Percentiles rank a stretch among this genome's conserved stretches.
phyloP scores from a whole-genome alignment of 192 early-diverging fungal species.

The Podila verticillata region DNA sequence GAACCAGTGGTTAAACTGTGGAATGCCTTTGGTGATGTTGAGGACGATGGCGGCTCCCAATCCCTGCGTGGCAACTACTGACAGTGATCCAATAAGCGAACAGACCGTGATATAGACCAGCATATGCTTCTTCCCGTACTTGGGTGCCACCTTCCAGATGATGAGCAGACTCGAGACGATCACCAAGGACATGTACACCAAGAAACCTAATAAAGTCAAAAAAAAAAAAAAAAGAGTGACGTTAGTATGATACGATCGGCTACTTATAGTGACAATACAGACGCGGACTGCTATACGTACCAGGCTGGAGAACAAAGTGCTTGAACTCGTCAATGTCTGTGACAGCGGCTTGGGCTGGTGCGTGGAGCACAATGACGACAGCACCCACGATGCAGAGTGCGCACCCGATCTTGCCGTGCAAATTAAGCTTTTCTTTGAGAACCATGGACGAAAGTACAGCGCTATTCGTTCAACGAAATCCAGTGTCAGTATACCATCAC shows the following conservation, averaged over 20 bases:
- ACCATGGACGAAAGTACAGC: slow-evolving; percentile 70
- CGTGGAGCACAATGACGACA: slow-evolving; percentile 59
- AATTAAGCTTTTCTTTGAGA: slow-evolving; percentile 70
- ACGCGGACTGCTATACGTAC: slow-evolving; percentile 34
- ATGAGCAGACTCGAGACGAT: slow-evolving; percentile 51
- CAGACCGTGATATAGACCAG: slow-evolving; percentile 60
- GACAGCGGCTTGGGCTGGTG: slow-evolving; percentile 72
- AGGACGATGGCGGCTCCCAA: slow-evolving; percentile 73
- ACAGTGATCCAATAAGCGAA: slow-evolving; percentile 70
- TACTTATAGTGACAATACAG: not conserved
- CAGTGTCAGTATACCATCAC: not conserved
- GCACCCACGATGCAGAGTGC: slow-evolving; percentile 72
- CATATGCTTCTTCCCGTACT: slow-evolving; percentile 66
- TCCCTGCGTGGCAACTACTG: slow-evolving; percentile 75
- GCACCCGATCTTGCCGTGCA: slow-evolving; percentile 73
- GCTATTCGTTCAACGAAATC: slow-evolving; percentile 20
- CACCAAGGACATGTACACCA: slow-evolving; percentile 61
- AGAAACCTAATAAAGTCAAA: slow-evolving; percentile 55
- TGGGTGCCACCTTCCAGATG: slow-evolving; percentile 65
- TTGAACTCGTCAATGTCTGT: slow-evolving; percentile 84
- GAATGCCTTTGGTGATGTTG: slow-evolving; percentile 58
- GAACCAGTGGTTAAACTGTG: slow-evolving; percentile 75
- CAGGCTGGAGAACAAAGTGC: slow-evolving; percentile 64
- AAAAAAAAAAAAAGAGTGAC: not conserved
- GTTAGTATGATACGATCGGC: not conserved